These are phyloP conservation scores for Neonectria punicea DNA, from an alignment of 2,329 filamentous ascomycete species.

Conservation along the genomic window DNA sequence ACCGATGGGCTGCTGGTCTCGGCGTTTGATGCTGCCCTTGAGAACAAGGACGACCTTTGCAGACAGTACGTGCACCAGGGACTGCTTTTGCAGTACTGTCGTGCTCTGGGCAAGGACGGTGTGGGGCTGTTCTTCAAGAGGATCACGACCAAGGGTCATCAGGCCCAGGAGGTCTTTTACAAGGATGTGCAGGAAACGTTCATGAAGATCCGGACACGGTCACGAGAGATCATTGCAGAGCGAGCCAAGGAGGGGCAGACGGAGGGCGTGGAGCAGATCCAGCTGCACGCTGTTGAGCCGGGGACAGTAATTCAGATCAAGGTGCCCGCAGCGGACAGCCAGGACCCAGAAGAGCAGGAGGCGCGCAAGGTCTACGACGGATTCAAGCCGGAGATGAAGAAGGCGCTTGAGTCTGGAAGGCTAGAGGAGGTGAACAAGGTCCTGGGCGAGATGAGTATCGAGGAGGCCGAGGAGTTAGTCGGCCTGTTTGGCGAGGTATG, in stretches of 20 bases:
- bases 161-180: slow-evolving; percentile 89
- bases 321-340: slow-evolving; percentile 76
- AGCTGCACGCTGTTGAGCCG: slow-evolving; percentile 94
- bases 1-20: slow-evolving; percentile 91
- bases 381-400: slow-evolving; percentile 83
- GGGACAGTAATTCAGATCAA: slow-evolving; percentile 90
- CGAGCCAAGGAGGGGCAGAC: slow-evolving; percentile 60
- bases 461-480: slow-evolving; percentile 87
- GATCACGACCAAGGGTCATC: slow-evolving; percentile 88
- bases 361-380: slow-evolving; percentile 82
- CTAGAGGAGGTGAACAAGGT: slow-evolving; percentile 72
- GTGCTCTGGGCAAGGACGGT: slow-evolving; percentile 86
- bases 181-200: slow-evolving; percentile 95
- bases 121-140: slow-evolving; percentile 96
- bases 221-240: slow-evolving; percentile 74
- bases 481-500: slow-evolving; percentile 77
- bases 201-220: slow-evolving; percentile 79
- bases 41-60: slow-evolving; percentile 78
- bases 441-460: slow-evolving; percentile 86
- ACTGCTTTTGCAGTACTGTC: slow-evolving; percentile 92
- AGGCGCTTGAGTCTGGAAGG: slow-evolving; percentile 87
- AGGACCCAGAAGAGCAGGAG: slow-evolving; percentile 71
- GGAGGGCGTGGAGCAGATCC: slow-evolving; percentile 93
- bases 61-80: slow-evolving; percentile 93
- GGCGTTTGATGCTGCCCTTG: slow-evolving; percentile 88